A percentile compares a stretch with the other conserved stretches of the same genome.
Evolutionary conservation across 306 rosid genomes (phyloP).

Genomic region (Castanospermum australe): DNA sequence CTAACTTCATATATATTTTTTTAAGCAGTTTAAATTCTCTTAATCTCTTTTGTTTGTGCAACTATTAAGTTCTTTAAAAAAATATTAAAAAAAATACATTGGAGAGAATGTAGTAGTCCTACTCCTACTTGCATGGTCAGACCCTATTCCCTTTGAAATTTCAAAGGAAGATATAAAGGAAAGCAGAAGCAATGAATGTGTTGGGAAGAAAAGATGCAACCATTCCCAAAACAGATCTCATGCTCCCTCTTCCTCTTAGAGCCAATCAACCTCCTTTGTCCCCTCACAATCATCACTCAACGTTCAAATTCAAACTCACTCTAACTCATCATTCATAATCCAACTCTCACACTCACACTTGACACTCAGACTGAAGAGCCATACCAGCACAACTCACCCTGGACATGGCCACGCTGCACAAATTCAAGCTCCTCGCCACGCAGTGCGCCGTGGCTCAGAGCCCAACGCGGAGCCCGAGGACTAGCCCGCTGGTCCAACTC

Average conservation of each 20-base stretch:
- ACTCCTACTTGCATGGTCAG: conserved; percentile 3
- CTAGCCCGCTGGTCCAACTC: conserved; percentile 70
- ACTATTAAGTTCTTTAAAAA: background rate
- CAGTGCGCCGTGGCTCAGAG: conserved; percentile 78
- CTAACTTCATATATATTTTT: too few species aligned
- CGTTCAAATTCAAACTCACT: conserved; percentile 58
- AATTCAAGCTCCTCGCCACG: conserved; percentile 73
- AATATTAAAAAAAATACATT: background rate
- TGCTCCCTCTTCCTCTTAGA: conserved; percentile 34
- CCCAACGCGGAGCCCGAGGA: conserved; percentile 76
- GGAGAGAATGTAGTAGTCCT: conserved; percentile 23
- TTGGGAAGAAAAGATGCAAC: conserved; percentile 25
- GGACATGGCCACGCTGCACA: conserved; percentile 74
- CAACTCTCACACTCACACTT: background rate
- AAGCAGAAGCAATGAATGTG: conserved; percentile 30
- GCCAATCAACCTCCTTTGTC: conserved; percentile 39
- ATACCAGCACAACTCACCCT: background rate
- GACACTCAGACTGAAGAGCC: background rate
- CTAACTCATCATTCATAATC: background rate
- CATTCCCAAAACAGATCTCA: conserved; percentile 59
- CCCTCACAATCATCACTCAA: conserved; percentile 31
- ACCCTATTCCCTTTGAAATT: conserved; percentile 6
- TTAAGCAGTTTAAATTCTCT: too few species aligned
- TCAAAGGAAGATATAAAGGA: conserved; percentile 8
- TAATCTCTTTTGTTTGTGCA: background rate